Conservation (phyloP, 1,284 basidiomycete species). For the Rhodotorula sp. region DNA sequence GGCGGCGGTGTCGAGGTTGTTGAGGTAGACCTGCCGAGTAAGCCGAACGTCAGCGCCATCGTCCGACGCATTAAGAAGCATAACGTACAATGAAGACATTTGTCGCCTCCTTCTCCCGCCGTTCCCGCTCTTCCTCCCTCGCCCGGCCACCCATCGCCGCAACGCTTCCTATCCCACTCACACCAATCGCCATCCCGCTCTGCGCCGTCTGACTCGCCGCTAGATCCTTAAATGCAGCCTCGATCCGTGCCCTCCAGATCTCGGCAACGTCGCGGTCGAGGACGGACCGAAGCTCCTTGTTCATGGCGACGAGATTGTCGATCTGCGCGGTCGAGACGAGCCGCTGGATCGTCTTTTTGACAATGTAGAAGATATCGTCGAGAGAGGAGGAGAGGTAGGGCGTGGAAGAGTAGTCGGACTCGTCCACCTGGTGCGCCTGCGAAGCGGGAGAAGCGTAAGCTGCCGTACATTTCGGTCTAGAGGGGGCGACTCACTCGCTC, state of each 20-base stretch:
- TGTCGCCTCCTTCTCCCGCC: conserved; percentile 72
- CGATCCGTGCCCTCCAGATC: conserved; percentile 75
- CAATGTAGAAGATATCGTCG: conserved; percentile 90
- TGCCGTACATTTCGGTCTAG: not conserved
- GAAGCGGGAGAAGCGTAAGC: conserved; percentile 42
- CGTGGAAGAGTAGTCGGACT: conserved; percentile 59
- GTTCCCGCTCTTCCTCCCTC: conserved; percentile 58
- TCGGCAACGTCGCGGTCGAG: conserved; percentile 77
- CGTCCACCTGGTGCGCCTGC: conserved; percentile 59
- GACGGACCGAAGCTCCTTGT: conserved; percentile 64
- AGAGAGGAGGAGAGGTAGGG: conserved; percentile 65
- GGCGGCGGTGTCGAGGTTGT: conserved; percentile 82
- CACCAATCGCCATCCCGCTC: conserved; percentile 4
- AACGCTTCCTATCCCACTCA: conserved; percentile 45
- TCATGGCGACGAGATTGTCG: conserved; percentile 59
- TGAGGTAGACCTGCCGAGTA: conserved; percentile 66
- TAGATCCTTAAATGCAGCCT: conserved; percentile 67
- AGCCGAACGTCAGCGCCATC: not conserved
- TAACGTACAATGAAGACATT: conserved; percentile 71
- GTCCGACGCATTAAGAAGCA: not conserved
- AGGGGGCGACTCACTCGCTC: conserved; percentile 64
- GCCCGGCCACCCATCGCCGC: conserved; percentile 47
- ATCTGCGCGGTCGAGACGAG: conserved; percentile 65
- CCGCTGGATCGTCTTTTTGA: conserved; percentile 75
- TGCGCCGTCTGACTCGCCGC: not conserved